A percentile compares a stretch with the other conserved stretches of the same genome.
Evolutionary conservation across 257 asterid genomes (phyloP).

Genomic region (Fraxinus excelsior): DNA sequence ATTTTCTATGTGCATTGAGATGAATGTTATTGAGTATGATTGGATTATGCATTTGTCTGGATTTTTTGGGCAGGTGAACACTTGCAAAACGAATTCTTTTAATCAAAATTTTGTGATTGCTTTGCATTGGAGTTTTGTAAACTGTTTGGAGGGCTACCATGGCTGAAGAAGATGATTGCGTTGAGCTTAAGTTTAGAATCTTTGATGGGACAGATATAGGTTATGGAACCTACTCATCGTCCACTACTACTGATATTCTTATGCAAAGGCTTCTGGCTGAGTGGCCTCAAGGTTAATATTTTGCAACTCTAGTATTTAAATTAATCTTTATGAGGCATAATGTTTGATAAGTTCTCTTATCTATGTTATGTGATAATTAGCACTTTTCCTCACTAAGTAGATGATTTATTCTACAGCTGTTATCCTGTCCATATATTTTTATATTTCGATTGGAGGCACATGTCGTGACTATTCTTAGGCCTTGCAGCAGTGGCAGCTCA

Average conservation of each 20-base stretch:
- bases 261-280: constrained; percentile 58
- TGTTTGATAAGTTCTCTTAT: background rate
- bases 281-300: constrained; percentile 64
- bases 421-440: background rate
- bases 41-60: constrained; percentile 7
- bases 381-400: background rate
- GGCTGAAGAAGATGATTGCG: constrained; percentile 49
- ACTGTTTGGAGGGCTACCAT: constrained; percentile 32
- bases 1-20: background rate
- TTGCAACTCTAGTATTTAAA: background rate
- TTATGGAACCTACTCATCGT: constrained; percentile 50
- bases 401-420: background rate
- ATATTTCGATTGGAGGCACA: background rate
- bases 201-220: constrained; percentile 73
- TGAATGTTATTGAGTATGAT: constrained; percentile 4
- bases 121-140: constrained; percentile 26
- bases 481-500: background rate
- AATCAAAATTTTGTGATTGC: constrained; percentile 22
- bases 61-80: constrained; percentile 38
- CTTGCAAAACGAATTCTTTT: constrained; percentile 24
- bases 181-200: constrained; percentile 68
- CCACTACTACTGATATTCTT: constrained; percentile 47
- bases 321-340: background rate
- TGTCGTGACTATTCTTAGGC: background rate
- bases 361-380: background rate